phyloP scores from a whole-genome alignment of 2,329 filamentous ascomycete genomes.

The Tolypocladium paradoxum region DNA sequence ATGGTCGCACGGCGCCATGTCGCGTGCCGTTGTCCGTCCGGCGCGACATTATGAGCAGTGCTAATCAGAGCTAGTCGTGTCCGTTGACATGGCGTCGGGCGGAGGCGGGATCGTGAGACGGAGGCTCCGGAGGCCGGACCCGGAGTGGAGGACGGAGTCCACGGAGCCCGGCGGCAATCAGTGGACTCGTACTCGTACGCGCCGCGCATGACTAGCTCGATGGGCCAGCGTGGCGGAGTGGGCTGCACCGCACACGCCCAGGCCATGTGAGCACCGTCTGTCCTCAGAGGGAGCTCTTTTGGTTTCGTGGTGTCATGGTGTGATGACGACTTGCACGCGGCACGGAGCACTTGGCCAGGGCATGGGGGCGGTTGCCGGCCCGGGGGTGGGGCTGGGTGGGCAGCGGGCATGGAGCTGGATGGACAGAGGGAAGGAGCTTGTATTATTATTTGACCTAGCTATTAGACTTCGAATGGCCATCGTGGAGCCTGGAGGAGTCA shows the following conservation, averaged over 20 bases:
- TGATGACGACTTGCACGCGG: background rate
- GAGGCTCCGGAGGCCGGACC: background rate
- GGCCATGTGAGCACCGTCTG: background rate
- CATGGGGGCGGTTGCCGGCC: background rate
- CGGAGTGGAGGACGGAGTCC: constrained; percentile 3
- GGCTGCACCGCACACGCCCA: background rate
- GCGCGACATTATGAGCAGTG: background rate
- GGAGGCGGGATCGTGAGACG: background rate
- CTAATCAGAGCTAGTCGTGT: background rate
- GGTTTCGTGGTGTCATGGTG: background rate
- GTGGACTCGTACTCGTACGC: background rate
- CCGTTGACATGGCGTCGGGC: background rate
- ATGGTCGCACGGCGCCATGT: background rate
- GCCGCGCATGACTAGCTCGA: background rate
- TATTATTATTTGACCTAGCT: constrained; percentile 2
- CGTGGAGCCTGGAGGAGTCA: background rate
- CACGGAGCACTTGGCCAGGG: background rate
- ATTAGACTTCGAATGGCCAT: constrained; percentile 2
- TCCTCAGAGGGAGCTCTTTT: background rate
- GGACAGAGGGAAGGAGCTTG: background rate
- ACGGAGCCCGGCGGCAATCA: constrained; percentile 3
- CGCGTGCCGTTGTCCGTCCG: background rate
- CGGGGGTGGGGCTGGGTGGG: background rate
- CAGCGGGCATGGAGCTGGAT: background rate
- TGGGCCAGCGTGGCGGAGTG: background rate